Evolutionary conservation across 345 rosid species (phyloP), one percentile per base, ranked within the genome.

Genomic region (Linum lewisii): DNA sequence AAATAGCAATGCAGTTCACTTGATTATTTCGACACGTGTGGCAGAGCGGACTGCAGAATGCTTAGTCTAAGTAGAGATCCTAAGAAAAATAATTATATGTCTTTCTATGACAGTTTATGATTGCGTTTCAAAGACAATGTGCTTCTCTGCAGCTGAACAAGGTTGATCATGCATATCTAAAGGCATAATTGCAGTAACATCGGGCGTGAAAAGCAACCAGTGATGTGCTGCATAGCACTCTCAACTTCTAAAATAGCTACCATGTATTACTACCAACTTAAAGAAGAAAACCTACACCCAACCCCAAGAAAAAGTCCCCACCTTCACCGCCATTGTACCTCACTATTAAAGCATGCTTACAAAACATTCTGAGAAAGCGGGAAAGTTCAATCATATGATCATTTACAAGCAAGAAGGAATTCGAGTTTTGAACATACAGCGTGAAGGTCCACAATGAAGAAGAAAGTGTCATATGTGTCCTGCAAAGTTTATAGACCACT

Each of bases 391-490:
- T 29, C 34, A 29, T 29, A 29, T 29, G 34, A 29, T 29, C 4
- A 29, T 29, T 29, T 29, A 29, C 2, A 29, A 21, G 25, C 15
- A 29, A 29, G 56, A 15, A 52, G 1, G 5, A 5, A 5, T 8
- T 29, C 20, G 25, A 52, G 25, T 52, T 19, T 52, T 42, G 47
- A 10, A 45, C 84, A 61, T 88, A 88, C 95, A 80, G 95, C 98
- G 4, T 88, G 98, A 55, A 81, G 87, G 75, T 88, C 95, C 62
- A 88, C 95, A 1, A 88, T 82, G 68, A 88, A 78, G 73, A 88
- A 91, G 47, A 91, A 87, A 0, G 96, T 84, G 32, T 88, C 98
- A 51, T 84, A 92, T 5, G 82, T 65, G 57, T 88, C 76, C 96
- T 92, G 87, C 82, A 69, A 51, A 24, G 23, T 16, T n/a, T n/a